Conservation (phyloP, 129 eudicot species). For the Dittrichia graveolens region DNA sequence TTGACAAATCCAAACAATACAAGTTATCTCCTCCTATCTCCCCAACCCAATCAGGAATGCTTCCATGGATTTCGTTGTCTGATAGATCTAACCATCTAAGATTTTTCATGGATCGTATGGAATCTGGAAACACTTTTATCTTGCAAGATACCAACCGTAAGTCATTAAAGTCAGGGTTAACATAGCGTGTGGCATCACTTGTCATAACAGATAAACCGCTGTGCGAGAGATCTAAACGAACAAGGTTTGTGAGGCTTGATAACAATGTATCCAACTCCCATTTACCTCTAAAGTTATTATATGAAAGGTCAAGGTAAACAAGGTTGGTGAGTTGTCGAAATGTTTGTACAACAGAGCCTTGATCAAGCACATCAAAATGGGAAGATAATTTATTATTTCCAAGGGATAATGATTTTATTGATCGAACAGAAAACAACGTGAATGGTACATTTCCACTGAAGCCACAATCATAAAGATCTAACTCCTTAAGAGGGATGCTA, state of each 20-base stretch:
- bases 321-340: constrained; percentile 11
- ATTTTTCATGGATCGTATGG: background rate
- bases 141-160: constrained; percentile 10
- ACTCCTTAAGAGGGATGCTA: too few species aligned
- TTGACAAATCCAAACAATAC: background rate
- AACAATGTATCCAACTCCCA: constrained; percentile 2
- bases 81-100: background rate
- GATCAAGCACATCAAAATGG: background rate
- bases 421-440: background rate
- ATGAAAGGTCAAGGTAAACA: background rate
- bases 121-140: background rate
- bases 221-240: background rate
- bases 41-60: background rate
- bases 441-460: too few species aligned
- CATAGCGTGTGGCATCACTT: background rate
- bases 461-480: too few species aligned
- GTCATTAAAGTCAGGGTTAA: background rate
- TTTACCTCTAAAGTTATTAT: background rate
- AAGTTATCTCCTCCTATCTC: background rate
- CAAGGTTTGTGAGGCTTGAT: background rate
- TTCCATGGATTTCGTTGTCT: background rate
- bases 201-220: background rate
- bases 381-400: background rate
- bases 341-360: background rate
- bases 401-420: background rate